A percentile compares a stretch with the other conserved stretches of the same genome.
phyloP scores from a whole-genome alignment of 2,329 filamentous ascomycete species.

The Cladosporium oxysporum region DNA sequence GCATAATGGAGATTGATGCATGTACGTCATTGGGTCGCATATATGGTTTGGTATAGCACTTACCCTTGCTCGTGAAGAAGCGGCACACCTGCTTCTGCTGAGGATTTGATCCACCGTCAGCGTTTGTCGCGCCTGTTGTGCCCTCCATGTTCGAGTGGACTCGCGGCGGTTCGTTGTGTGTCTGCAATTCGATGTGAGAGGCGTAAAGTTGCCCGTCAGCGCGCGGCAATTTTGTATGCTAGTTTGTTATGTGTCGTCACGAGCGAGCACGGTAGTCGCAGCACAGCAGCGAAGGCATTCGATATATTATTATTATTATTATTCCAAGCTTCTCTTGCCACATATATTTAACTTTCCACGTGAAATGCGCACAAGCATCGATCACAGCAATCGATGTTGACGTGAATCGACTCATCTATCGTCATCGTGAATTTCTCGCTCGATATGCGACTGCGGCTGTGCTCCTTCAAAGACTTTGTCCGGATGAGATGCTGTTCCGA shows the following conservation, averaged over 20 bases:
- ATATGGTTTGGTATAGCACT: neutral
- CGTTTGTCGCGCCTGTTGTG: neutral
- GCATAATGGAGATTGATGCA: neutral
- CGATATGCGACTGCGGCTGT: no score
- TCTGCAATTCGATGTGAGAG: neutral
- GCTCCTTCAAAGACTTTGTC: no score
- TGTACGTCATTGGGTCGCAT: neutral
- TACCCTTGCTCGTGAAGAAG: slow-evolving; percentile 40
- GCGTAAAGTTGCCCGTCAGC: neutral
- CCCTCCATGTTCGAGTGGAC: neutral
- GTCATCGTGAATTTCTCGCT: neutral
- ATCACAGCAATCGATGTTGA: neutral
- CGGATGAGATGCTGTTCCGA: no score
- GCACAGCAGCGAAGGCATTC: neutral
- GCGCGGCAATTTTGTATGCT: neutral
- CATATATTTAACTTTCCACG: neutral
- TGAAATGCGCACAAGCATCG: neutral
- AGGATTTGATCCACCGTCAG: slow-evolving; percentile 10
- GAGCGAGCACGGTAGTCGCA: neutral
- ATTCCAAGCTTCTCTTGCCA: neutral
- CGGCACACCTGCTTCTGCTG: slow-evolving; percentile 38
- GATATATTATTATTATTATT: neutral
- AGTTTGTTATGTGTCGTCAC: neutral
- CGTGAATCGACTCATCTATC: slow-evolving; percentile 16
- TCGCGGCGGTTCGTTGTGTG: neutral